Base-by-base conservation (phyloP, 495 filamentous ascomycete species). In the Venustampulla echinocandica region DNA sequence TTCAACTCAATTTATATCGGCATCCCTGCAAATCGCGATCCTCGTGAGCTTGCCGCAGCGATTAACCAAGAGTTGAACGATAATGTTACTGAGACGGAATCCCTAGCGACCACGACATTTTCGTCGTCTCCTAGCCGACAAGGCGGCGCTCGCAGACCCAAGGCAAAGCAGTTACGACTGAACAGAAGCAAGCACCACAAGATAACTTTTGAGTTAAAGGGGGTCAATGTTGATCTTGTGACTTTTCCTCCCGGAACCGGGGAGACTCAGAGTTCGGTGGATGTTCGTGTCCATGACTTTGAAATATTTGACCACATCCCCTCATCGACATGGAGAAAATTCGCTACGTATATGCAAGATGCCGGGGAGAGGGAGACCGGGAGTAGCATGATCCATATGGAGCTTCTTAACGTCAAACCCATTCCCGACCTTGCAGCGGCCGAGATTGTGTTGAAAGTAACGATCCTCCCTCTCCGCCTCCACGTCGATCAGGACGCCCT, bases 1-100 rank as follows among this genome's bases (percentile, higher is more conserved):
- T 99, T 99, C 75, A 96, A 97, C 56, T 97, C 92, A 0, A 95
- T 99, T 39, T 99, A 96, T 65, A 94, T 99, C 44, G 90, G 85
- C 17, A 86, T 99, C 36, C 83, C 89, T 2, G 74, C 84, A 14
- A 93, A 89, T 52, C 78, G 80, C 39, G 90, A 96, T 58, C 87
- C 87, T 6, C 73, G 71, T 9, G 86, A 93, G 25, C 72, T 97
- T 13, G 69, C 83, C 9, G 77, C 75, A 21, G 85, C 85, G 38
- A 90, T 99, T 62, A 95, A 93, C 61, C 78, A 81, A 35, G 77
- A 90, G 44, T 73, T 97, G 35, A 84, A 95, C 50, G 93, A 96
- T 53, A 69, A 85, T 38, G 76, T 75, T 6, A 95, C 86, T 44
- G 93, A 97, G 57, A 93, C 88, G 0, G 88, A 85, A 30, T 93